Conservation (phyloP, 768 basidiomycete genomes). For the Nidula microcarpa region DNA sequence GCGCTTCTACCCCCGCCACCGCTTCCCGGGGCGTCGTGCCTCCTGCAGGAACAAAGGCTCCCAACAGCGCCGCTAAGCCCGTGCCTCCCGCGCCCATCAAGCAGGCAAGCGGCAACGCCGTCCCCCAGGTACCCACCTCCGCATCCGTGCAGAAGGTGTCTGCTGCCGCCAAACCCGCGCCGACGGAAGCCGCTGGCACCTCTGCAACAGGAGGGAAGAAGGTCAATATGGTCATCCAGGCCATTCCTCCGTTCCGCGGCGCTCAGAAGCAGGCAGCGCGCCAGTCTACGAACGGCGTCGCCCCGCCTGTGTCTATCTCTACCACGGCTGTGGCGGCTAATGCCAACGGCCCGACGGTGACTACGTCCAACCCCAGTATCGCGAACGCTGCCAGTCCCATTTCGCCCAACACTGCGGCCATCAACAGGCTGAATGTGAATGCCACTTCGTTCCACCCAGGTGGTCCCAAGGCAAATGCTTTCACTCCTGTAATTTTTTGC, state of each 20-base stretch:
- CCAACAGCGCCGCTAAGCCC: slow-evolving; percentile 18
- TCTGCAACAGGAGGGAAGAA: slow-evolving; percentile 44
- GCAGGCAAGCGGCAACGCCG: slow-evolving; percentile 3
- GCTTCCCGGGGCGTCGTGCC: slow-evolving; percentile 40
- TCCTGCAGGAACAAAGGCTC: slow-evolving; percentile 25
- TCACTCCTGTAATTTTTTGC: neutral
- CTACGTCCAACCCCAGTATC: slow-evolving; percentile 5
- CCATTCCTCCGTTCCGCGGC: slow-evolving; percentile 91
- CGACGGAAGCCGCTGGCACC: slow-evolving; percentile 19
- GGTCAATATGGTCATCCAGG: slow-evolving; percentile 77
- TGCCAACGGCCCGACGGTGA: slow-evolving; percentile 2
- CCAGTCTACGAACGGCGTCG: slow-evolving; percentile 20
- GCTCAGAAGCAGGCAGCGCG: slow-evolving; percentile 16
- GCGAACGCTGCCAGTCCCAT: slow-evolving; percentile 15
- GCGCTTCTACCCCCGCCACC: slow-evolving; percentile 50
- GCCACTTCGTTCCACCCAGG: slow-evolving; percentile 92
- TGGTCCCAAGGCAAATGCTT: slow-evolving; percentile 51
- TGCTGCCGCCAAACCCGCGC: slow-evolving; percentile 16
- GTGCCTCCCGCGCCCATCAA: slow-evolving; percentile 1
- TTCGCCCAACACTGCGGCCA: slow-evolving; percentile 51
- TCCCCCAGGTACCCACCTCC: neutral
- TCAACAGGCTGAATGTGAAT: slow-evolving; percentile 74
- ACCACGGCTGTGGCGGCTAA: slow-evolving; percentile 20
- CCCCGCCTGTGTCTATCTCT: too few species aligned
- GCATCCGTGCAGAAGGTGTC: slow-evolving; percentile 17